Evolutionary conservation across 2,329 filamentous ascomycete genomes (phyloP).

Genomic region (Stachybotrys elegans): DNA sequence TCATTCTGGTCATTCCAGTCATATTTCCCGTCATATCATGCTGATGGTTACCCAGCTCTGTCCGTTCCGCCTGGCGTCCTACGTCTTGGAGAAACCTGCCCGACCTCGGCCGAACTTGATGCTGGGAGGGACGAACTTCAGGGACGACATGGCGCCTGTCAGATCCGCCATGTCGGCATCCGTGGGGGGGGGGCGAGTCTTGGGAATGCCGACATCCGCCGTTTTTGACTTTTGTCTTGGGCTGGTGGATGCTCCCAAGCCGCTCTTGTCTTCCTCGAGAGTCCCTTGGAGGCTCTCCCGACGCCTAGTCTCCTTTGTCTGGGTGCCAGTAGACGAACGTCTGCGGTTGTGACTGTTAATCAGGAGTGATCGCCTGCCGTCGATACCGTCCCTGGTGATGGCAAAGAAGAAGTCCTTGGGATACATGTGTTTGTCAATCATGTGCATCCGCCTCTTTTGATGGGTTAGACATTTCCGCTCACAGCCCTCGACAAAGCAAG

Average conservation of each 20-base stretch:
- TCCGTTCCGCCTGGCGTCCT: too few species aligned
- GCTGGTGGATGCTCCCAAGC: background rate
- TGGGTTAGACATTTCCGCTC: constrained; percentile 78
- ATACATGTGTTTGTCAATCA: constrained; percentile 93
- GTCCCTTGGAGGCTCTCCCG: constrained; percentile 28
- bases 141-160: constrained; percentile 62
- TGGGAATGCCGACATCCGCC: background rate
- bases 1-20: too few species aligned
- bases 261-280: constrained; percentile 6
- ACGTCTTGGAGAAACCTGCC: constrained; percentile 47
- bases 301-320: constrained; percentile 25
- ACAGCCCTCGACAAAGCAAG: constrained; percentile 86
- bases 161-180: constrained; percentile 59
- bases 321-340: constrained; percentile 38
- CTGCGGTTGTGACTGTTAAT: constrained; percentile 43
- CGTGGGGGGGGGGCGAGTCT: constrained; percentile 7
- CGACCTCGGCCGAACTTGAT: constrained; percentile 59
- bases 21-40: too few species aligned
- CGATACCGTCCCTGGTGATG: constrained; percentile 84
- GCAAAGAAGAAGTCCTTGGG: constrained; percentile 85
- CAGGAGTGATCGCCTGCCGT: constrained; percentile 75
- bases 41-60: constrained; percentile 26
- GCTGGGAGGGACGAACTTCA: constrained; percentile 66
- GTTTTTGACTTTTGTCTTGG: constrained; percentile 8
- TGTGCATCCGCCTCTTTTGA: constrained; percentile 78